Conservation (phyloP, 2,329 filamentous ascomycete genomes). For the Annulohypoxylon truncatum region DNA sequence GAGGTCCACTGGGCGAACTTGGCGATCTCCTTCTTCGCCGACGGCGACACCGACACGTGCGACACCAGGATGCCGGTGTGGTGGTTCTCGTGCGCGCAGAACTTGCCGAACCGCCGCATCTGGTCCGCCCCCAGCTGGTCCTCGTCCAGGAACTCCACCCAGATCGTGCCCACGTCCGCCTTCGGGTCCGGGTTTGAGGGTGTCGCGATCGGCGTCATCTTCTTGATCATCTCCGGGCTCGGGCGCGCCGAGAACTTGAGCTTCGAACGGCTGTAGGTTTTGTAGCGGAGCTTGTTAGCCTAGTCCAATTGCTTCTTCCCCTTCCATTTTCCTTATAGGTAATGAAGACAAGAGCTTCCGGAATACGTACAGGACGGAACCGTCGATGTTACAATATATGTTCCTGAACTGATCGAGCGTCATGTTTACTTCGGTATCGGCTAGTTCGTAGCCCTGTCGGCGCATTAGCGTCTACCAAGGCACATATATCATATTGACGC, state of each 20-base stretch:
- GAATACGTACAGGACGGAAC: slow-evolving; percentile 76
- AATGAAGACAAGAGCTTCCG: neutral
- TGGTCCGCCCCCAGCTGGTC: slow-evolving; percentile 88
- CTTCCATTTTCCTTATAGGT: neutral
- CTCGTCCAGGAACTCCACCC: slow-evolving; percentile 89
- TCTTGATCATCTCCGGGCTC: slow-evolving; percentile 83
- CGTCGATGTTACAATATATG: slow-evolving; percentile 78
- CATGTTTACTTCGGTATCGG: slow-evolving; percentile 89
- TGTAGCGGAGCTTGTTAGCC: neutral
- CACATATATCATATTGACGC: slow-evolving; percentile 9
- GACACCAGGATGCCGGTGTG: slow-evolving; percentile 93
- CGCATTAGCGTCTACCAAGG: slow-evolving; percentile 37
- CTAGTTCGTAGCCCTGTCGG: slow-evolving; percentile 87
- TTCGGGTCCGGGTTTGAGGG: slow-evolving; percentile 75
- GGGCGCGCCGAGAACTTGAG: slow-evolving; percentile 92
- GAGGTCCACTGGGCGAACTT: slow-evolving; percentile 79
- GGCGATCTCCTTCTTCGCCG: slow-evolving; percentile 87
- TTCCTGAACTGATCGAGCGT: slow-evolving; percentile 82
- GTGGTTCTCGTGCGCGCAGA: slow-evolving; percentile 82
- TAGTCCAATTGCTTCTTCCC: neutral
- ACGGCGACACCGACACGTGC: slow-evolving; percentile 81
- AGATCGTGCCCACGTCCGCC: slow-evolving; percentile 86
- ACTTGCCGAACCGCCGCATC: slow-evolving; percentile 88
- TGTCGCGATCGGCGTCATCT: slow-evolving; percentile 80
- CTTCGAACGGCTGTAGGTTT: slow-evolving; percentile 74